Evolutionary conservation across 805 yeast species (phyloP), one percentile per base, ranked within the genome.

Genomic region (Candida ipomoeae): DNA sequence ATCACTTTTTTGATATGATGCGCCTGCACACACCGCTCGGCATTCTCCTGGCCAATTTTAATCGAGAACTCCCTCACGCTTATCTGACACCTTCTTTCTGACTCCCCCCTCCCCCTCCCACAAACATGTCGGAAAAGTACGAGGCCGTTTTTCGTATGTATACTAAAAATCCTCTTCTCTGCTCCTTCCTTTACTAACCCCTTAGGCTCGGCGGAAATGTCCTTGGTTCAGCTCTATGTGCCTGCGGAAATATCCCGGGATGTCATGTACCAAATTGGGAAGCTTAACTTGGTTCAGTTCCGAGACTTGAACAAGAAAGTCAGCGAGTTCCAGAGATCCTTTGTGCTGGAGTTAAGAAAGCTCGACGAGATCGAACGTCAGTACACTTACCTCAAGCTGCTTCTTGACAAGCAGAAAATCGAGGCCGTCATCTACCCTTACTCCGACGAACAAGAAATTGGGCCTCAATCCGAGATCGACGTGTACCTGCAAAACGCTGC

Each of bases 201-300:
- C 39, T 40, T 49, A 68, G 74, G 97, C 77, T 91, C 98, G 51
- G 98, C 98, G 85, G 96, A 88, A 63, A 95, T 94, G 98, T 82
- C 96, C 44, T 80, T 91, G 60, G 87, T 92, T 48, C 97, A 94
- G 73, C 76, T 94, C 59, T 92, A 89, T 67, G 82, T 94, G 52
- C 92, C 98, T 7, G 83, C 88, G 26, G 99, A 94, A 69, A 84
- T 87, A 40, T 82, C 96, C 6, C 77, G 97, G 55, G 96, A 90
- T 52, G 82, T 89, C 36, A 85, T 90, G n/a, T 81, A 89, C 51
- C 81, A 88, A 26, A 73, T 94, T 35, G 99, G 99, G 4, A 89
- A 88, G 57, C 74, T 89, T 64, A 95, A 96, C 23, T 73, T 82
- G 53, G 80, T 94, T 26, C 97, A 95, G 63, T 89, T 94, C 67